Base-by-base conservation (phyloP, 192 early-diverging fungal species). In the Backusella sp. region DNA sequence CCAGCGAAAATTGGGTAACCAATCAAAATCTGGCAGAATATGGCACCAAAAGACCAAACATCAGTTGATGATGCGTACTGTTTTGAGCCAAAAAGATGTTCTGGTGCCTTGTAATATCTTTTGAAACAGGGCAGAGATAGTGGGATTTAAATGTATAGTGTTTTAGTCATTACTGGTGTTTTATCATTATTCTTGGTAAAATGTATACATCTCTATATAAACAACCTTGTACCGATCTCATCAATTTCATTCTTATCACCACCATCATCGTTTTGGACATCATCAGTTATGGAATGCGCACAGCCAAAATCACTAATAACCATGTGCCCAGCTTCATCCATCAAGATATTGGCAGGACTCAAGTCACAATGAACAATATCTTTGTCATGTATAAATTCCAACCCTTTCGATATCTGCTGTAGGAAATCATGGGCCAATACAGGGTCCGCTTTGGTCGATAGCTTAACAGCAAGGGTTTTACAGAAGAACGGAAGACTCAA, bases 61-160 rank as follows among this genome's bases (percentile, higher is more conserved):
- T 74, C 73, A 34, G 73, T 74, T 1, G 73, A 66, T 42, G 73
- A 19, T 12, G 34, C 26, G 28, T 74, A 74, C n/a, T 23, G 12
- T 44, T 34, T 44, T 23, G 35, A 67, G 6, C 73, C 73, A 67
- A 74, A 74, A 28, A 74, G 32, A 30, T 74, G 73, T 11, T 74
- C 73, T 42, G 73, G 73, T 17, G 73, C 73, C 30, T 74, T 74
- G 39, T 74, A 74, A 35, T 74, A 74, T 21, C 73, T 74, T 19
- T 66, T 41, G 7, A 5, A 14, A 28, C 5, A 6, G 17, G 34
- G 36, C 1, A 42, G 36, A 73, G 12, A n/a, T 52, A 21, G 3
- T 73, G n/a, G 42, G 11, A 8, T 72, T 32, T 32, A 3, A 32
- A 14, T 72, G 12, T 32, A 17, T 73, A 66, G 19, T 39, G 15